Evolutionary conservation across 2,329 filamentous ascomycete genomes (phyloP), one percentile per base, ranked within the genome.

Genomic region (Aspergillus proliferans): DNA sequence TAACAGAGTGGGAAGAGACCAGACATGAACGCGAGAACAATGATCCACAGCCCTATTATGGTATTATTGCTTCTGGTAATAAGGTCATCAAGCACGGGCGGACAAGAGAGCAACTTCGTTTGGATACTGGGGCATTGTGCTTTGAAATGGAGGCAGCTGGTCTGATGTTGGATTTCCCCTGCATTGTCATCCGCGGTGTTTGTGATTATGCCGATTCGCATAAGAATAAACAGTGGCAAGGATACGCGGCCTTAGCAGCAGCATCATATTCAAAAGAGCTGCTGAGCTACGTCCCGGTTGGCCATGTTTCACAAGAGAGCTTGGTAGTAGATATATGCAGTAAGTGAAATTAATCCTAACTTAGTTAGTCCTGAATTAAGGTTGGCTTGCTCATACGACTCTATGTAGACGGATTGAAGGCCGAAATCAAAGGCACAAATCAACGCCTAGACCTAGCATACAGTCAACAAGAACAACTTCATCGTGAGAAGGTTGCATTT

Each of bases 31-130:
- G 52, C 6, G 49, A 56, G 21, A 30, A 47, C 26, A 47, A 18
- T 22, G 44, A 47, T 26, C 46, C 51, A 38, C 30, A 43, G 14
- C 18, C 30, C 4, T 33, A 54, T 15, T 57, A 53, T 19, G 52
- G 57, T 6, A 47, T 58, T 6, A 58, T 59, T 50, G 55, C 52
- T 3, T 60, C 58, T 21, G 51, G 50, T 3, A 55, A 58, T 45
- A 1, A 10, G 10, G 47, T 58, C 1, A 50, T 60, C 1, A 53
- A 55, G n/a, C 10, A 56, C 33, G 52, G 45, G 2, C 0, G 4
- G 4, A 48, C 18, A 30, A 38, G 58, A 14, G 57, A 57, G 18
- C 43, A 47, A 18, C 43, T 59, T 4, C 4, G 46, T 1, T 4
- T 9, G 4, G 24, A 51, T 24, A 48, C 40, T 7, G 47, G 46